These are phyloP conservation scores for Termitomyces sp. DNA, from an alignment of 768 basidiomycete genomes.

Conservation along the genomic window DNA sequence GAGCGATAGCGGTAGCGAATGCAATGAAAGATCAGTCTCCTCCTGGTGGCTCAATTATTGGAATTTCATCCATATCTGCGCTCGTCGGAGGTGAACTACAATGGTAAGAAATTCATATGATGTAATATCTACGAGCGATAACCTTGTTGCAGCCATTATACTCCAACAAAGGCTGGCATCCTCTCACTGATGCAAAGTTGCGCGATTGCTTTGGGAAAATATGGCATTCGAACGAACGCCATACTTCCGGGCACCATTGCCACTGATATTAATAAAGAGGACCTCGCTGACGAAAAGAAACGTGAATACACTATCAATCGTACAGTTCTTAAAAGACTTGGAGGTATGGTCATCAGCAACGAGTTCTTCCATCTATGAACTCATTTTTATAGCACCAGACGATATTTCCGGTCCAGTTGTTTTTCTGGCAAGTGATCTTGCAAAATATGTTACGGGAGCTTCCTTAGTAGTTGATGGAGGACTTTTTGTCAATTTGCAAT, in stretches of 20 bases:
- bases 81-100: slow-evolving; percentile 74
- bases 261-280: slow-evolving; percentile 76
- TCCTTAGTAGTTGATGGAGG: slow-evolving; percentile 71
- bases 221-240: slow-evolving; percentile 70
- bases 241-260: slow-evolving; percentile 75
- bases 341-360: slow-evolving; percentile 33
- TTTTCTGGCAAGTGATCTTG: slow-evolving; percentile 70
- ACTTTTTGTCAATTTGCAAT: slow-evolving; percentile 72
- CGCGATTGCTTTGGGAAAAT: slow-evolving; percentile 73
- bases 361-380: neutral
- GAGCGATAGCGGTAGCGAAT: slow-evolving; percentile 55
- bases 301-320: slow-evolving; percentile 60
- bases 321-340: slow-evolving; percentile 64
- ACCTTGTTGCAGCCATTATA: slow-evolving; percentile 52
- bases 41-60: slow-evolving; percentile 72
- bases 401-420: slow-evolving; percentile 75
- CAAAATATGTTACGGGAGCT: slow-evolving; percentile 67
- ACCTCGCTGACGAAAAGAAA: slow-evolving; percentile 57
- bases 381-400: slow-evolving; percentile 42
- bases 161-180: slow-evolving; percentile 77
- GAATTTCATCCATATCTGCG: slow-evolving; percentile 76
- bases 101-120: slow-evolving; percentile 32
- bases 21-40: slow-evolving; percentile 70
- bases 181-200: slow-evolving; percentile 78
- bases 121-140: neutral